These are phyloP conservation scores for Gymnopus androsaceus DNA, from an alignment of 1,284 basidiomycete genomes.

Conservation along the genomic window DNA sequence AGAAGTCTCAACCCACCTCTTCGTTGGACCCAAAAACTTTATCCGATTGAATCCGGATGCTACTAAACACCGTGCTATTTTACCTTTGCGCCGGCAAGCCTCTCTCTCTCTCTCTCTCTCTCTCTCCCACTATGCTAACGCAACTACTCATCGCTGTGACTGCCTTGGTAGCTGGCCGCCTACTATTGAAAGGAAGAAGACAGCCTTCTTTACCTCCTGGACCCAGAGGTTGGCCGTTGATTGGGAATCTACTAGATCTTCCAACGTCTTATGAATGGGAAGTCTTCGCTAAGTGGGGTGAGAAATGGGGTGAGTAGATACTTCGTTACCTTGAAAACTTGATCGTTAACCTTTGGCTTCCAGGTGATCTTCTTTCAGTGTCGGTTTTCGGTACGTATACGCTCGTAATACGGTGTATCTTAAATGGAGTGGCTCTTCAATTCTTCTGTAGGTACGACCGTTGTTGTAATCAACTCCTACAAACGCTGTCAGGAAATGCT, in stretches of 20 bases:
- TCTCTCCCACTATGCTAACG: not conserved
- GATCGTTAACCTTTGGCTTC: not conserved
- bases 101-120: not conserved
- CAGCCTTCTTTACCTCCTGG: constrained; percentile 40
- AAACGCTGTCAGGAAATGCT: constrained; percentile 26
- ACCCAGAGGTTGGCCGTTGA: constrained; percentile 40
- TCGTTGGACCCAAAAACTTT: no score
- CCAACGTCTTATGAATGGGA: constrained; percentile 40
- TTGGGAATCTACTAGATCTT: constrained; percentile 47
- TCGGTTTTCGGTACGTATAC: not conserved
- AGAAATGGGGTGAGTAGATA: constrained; percentile 37
- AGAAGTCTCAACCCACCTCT: no score
- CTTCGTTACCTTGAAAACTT: not conserved
- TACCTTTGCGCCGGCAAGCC: no score
- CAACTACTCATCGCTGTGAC: not conserved
- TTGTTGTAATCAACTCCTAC: constrained; percentile 28
- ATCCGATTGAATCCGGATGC: no score
- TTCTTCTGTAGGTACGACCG: constrained; percentile 11
- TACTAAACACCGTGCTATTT: no score
- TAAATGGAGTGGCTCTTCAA: constrained; percentile 2
- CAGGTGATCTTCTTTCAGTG: constrained; percentile 5
- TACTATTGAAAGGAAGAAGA: not conserved
- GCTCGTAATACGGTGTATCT: not conserved
- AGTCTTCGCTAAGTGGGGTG: constrained; percentile 42
- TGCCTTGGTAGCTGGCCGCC: not conserved